phyloP scores from a whole-genome alignment of 768 basidiomycete genomes.

The Pulveroboletus sp. region DNA sequence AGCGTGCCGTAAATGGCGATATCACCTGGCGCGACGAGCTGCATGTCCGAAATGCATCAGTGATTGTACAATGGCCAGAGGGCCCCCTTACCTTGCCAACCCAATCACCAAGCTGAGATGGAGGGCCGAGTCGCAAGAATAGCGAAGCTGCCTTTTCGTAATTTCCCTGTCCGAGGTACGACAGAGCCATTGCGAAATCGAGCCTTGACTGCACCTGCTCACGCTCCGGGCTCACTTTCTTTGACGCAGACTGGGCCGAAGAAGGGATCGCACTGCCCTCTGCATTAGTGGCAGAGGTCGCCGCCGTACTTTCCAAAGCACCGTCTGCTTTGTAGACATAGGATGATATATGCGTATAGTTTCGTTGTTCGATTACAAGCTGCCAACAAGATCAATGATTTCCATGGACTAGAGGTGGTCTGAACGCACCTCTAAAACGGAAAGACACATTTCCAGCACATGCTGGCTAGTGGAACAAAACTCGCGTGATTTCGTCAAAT shows the following conservation, averaged over 20 bases:
- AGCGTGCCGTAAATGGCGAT: conserved; percentile 85
- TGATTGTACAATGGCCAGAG: not conserved
- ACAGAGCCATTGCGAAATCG: conserved; percentile 76
- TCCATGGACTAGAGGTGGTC: not conserved
- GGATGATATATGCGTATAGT: conserved; percentile 84
- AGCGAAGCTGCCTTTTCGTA: conserved; percentile 80
- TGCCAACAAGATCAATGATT: conserved; percentile 26
- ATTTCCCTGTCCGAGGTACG: conserved; percentile 63
- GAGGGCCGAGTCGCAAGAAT: conserved; percentile 66
- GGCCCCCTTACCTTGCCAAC: conserved; percentile 54
- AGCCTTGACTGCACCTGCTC: conserved; percentile 75
- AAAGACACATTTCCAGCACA: conserved; percentile 90
- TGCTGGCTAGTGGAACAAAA: conserved; percentile 90
- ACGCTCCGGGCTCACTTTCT: conserved; percentile 52
- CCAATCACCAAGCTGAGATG: conserved; percentile 76
- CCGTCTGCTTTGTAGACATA: conserved; percentile 97
- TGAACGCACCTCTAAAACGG: conserved; percentile 67
- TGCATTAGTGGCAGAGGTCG: conserved; percentile 31
- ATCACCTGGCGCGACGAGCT: conserved; percentile 76
- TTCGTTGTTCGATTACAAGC: conserved; percentile 84
- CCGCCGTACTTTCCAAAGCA: conserved; percentile 64
- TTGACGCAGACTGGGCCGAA: conserved; percentile 28
- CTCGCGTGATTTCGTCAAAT: conserved; percentile 89
- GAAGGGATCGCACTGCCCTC: conserved; percentile 12
- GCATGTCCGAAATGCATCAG: not conserved